These are phyloP conservation scores for Pleurotus cornucopiae DNA, from an alignment of 768 basidiomycete genomes.

Conservation along the genomic window DNA sequence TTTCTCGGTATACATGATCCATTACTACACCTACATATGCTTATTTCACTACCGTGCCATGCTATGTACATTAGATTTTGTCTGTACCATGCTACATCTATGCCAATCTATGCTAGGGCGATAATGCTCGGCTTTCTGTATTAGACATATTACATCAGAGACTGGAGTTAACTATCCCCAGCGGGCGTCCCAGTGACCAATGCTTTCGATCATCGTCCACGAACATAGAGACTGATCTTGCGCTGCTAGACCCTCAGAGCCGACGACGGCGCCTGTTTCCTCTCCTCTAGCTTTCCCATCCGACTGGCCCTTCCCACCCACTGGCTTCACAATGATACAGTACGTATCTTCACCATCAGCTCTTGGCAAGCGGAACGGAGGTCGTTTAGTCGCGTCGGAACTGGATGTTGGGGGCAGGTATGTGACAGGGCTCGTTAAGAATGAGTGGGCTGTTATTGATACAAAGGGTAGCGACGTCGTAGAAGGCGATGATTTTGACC, in stretches of 20 bases:
- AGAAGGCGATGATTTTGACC: background rate
- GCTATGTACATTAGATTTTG: no score
- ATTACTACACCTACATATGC: no score
- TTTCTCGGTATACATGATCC: no score
- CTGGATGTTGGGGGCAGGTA: constrained; percentile 35
- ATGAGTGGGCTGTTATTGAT: constrained; percentile 39
- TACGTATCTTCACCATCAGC: constrained; percentile 52
- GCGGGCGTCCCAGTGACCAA: constrained; percentile 33
- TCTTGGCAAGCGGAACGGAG: constrained; percentile 27
- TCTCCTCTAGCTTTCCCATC: background rate
- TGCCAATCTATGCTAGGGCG: no score
- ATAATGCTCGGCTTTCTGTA: no score
- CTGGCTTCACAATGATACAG: constrained; percentile 34
- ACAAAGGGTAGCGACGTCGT: constrained; percentile 29
- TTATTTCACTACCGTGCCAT: no score
- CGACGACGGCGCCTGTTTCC: background rate
- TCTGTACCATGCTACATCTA: no score
- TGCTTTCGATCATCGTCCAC: constrained; percentile 45
- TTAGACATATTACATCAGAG: no score
- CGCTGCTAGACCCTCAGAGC: background rate
- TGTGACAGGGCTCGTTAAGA: constrained; percentile 43
- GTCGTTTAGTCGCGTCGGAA: background rate
- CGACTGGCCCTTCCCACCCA: constrained; percentile 1
- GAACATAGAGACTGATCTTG: background rate
- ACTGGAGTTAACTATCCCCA: constrained; percentile 23